Evolutionary conservation across 1,139 yeast genomes (phyloP), one percentile per base, ranked within the genome.

Genomic region (Blastobotrys malaysiensis): DNA sequence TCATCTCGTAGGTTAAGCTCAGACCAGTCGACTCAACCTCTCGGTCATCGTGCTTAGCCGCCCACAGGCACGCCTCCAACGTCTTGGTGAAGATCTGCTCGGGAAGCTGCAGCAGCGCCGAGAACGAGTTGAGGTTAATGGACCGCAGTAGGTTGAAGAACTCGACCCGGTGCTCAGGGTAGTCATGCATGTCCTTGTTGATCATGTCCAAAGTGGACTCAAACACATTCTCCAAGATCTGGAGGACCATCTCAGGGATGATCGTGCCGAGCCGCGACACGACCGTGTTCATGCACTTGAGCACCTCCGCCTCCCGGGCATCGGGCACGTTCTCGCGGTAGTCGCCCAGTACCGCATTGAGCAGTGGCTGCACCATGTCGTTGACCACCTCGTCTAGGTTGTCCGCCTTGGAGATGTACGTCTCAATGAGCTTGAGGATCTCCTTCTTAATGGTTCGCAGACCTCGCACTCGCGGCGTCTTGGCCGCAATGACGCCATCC

Each of bases 91-190:
- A 91, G 36, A 96, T 95, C 61, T 84, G 93, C 7, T 95, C 95
- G 13, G 97, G 95, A 61, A 93, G 79, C 72, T 89, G 88, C 60
- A 90, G 77, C 64, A 93, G 78, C 0, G 97, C 96, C 59, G 83
- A 80, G 77, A 93, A 95, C 22, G 95, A 84, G 68, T 87, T 86
- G 61, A 84, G 73, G 69, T 95, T 87, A 67, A 95, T 91, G 57
- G 88, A 95, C 64, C 90, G 84, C 66, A 93, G 78, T 55, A 93
- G 77, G 72, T 86, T 88, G 76, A 91, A 95, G 70, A 93, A 93
- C 69, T 91, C 98, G 55, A 91, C 96, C 67, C 99, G 83, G 74
- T 93, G 98, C 71, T 95, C 99, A 20, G 99, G 99, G 69, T 88
- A 93, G 70, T 93, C 98, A 6, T 96, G 84, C 70, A 95, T 89